Evolutionary conservation across 2,329 filamentous ascomycete species (phyloP).

Genomic region (Cryphonectria japonica): DNA sequence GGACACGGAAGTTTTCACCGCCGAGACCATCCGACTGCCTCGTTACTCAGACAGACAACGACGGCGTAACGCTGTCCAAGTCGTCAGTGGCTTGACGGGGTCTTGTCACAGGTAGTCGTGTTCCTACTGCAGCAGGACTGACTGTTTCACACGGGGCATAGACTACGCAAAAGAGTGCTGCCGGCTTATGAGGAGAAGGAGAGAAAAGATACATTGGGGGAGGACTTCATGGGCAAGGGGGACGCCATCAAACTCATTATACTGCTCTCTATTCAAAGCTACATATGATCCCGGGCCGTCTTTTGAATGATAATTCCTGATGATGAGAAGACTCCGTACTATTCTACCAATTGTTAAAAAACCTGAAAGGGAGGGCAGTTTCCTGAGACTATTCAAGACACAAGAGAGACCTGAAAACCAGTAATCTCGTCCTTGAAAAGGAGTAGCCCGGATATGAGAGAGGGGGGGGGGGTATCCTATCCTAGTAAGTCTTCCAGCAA

Average conservation of each 20-base stretch:
- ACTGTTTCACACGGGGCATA: neutral
- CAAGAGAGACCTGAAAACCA: neutral
- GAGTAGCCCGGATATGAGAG: neutral
- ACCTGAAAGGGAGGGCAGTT: neutral
- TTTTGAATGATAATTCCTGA: neutral
- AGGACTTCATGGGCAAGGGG: neutral
- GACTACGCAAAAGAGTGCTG: neutral
- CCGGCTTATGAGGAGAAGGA: neutral
- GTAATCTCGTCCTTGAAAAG: neutral
- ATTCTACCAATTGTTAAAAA: conserved; percentile 11
- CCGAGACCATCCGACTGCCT: neutral
- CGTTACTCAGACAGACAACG: neutral
- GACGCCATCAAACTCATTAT: neutral
- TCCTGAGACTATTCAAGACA: neutral
- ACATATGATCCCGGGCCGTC: neutral
- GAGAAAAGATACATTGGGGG: too few relatives aligned
- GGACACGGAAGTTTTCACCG: neutral
- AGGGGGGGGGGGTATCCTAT: conserved; percentile 6
- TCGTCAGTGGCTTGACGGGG: conserved; percentile 1
- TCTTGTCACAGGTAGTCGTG: neutral
- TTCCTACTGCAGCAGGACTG: neutral
- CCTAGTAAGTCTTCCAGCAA: conserved; percentile 8
- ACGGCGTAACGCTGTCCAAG: neutral
- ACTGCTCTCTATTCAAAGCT: conserved; percentile 10
- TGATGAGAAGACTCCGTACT: conserved; percentile 8